A percentile compares a stretch with the other conserved stretches of the same genome.
Evolutionary conservation across 2,329 filamentous ascomycete genomes (phyloP).

Genomic region (Aspergillus japonicus): DNA sequence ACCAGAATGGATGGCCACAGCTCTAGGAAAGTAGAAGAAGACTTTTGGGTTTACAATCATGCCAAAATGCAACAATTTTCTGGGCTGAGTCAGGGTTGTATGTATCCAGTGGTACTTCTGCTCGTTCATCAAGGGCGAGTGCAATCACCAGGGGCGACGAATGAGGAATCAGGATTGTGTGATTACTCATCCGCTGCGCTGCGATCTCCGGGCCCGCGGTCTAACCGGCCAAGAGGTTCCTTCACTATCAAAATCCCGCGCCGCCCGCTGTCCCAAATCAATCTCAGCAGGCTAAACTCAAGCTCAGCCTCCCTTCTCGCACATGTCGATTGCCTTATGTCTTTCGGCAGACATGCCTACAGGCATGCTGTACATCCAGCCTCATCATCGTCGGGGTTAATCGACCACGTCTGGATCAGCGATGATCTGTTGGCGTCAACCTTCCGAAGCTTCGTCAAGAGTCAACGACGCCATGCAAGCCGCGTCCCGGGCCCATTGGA

Average conservation of each 20-base stretch:
- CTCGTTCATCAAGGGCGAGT: too few species aligned
- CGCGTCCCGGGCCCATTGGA: conserved; percentile 63
- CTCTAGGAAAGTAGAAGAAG: too few species aligned
- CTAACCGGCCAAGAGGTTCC: conserved; percentile 3
- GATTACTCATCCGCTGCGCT: conserved; percentile 24
- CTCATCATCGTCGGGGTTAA: conserved; percentile 21
- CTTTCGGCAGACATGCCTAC: conserved; percentile 44
- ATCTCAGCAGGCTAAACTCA: background rate
- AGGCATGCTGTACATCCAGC: conserved; percentile 37
- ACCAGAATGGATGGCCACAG: too few species aligned
- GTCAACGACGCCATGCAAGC: conserved; percentile 57
- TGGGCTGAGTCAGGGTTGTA: too few species aligned
- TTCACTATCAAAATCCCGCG: conserved; percentile 12
- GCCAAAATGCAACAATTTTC: background rate
- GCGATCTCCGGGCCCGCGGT: conserved; percentile 1
- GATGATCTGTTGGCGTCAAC: conserved; percentile 46
- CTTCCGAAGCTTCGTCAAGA: conserved; percentile 49
- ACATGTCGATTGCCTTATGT: conserved; percentile 35
- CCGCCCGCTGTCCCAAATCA: conserved; percentile 18
- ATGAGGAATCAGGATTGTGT: background rate
- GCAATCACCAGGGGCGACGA: background rate
- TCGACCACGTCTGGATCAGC: conserved; percentile 47
- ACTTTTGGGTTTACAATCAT: too few species aligned
- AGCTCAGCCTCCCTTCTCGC: conserved; percentile 13
- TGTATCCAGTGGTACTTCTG: too few species aligned